Evolutionary conservation across 371 early-diverging fungal genomes (phyloP), one percentile per base, ranked within the genome.

Genomic region (Actinomortierella wolfii): DNA sequence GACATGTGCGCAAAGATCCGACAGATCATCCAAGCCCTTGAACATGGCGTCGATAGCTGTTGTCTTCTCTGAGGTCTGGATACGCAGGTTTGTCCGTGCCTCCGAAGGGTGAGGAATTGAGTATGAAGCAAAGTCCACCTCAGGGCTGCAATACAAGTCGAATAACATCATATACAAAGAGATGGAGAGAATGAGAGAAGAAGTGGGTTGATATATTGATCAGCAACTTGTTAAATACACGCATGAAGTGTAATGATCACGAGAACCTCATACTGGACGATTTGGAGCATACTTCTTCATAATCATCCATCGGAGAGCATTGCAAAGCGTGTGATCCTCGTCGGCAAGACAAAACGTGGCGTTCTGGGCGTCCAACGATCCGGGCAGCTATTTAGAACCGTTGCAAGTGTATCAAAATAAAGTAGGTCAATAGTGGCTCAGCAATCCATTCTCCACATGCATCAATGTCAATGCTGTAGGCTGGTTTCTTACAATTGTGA

Each of bases 21-120:
- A 80, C 59, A 98, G 66, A 67, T 95, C 92, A 51, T 88, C 86
- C 29, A 98, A 76, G 13, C 96, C 98, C 73, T 92, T 89, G 68
- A 87, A 78, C 59, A 97, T 76, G 4, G 96, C 95, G 1, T 94
- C 89, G 28, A 90, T 80, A 17, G 97, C 93, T 20, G 88, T 92
- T 28, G 92, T 91, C 44, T 79, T 78, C 8, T 88, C 94, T 86
- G 69, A 82, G 50, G 91, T 98, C 78, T 99, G 99, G 55, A 99
- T 92, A 49, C 98, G 92, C 52, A 99, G 56, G 69, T 98, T 88
- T 61, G 95, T 88, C 68, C 92, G 91, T 60, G 89, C 87, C 78
- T 98, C 99, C 29, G 98, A 96, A 43, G 99, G 99, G 78, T 99
- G 99, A n/a, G 99, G 99, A 56, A 99, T 92, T 24, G 98, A 93